Base-by-base conservation (phyloP, 1,139 yeast species). In the Yamadazyma atlantica region DNA sequence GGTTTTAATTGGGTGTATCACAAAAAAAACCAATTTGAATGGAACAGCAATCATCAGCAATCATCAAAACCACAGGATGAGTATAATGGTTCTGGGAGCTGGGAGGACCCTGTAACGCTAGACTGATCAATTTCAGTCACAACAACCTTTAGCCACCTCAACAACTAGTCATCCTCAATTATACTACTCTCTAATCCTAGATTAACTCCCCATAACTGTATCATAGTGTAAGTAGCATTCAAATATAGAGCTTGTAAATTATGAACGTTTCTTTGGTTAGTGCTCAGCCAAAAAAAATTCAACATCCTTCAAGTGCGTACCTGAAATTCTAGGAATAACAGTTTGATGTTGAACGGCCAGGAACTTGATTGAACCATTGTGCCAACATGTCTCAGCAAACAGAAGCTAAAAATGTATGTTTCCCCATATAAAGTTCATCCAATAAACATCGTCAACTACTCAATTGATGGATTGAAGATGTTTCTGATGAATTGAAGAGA, bases 71-170 rank as follows among this genome's bases (percentile, higher is more conserved):
- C 17, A 26, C 24, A 9, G 4, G 39, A 39, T 21, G 34, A 25
- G 14, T 35, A 37, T 17, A 34, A 38, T 17, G 69, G 68, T 14
- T 44, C 53, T 1, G 72, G 73, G 1, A 64, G 66, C 38, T 67
- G 71, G 71, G 66, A 62, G 25, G 69, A 67, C 41, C 74, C 74
- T 4, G 52, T 49, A 8, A 45, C 45, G 2, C 25, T n/a, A n/a
- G n/a, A n/a, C n/a, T n/a, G n/a, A n/a, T n/a, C n/a, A n/a, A n/a
- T n/a, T n/a, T n/a, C n/a, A n/a, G n/a, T n/a, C n/a, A n/a, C n/a
- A n/a, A n/a, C n/a, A n/a, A n/a, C n/a, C n/a, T n/a, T n/a, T n/a
- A n/a, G n/a, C n/a, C n/a, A n/a, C n/a, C n/a, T n/a, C n/a, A n/a
- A n/a, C n/a, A n/a, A n/a, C n/a, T n/a, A n/a, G n/a, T n/a, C n/a